Evolutionary conservation across 495 filamentous ascomycete species (phyloP), one percentile per base, ranked within the genome.

Genomic region (Amniculicola lignicola): DNA sequence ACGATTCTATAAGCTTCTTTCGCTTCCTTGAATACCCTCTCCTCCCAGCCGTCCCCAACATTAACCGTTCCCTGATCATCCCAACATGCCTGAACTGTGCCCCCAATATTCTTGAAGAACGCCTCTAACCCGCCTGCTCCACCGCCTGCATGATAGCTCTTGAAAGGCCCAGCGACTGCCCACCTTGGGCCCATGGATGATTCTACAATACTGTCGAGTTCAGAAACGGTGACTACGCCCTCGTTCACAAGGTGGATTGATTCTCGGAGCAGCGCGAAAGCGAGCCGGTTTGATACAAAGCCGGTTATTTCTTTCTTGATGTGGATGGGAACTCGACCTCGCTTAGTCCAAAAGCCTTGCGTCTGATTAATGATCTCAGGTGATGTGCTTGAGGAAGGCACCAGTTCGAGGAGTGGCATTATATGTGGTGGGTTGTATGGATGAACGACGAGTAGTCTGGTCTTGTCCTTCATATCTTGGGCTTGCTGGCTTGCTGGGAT

Each of bases 401-500:
- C 82, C 48, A 83, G 66, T 64, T 84, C 80, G n/a, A 84, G 67
- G 0, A 84, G 59, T 0, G 82, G 81, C 75, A 85, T 83, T 24
- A 84, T 71, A 61, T 85, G 79, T 5, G 80, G 82, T 15, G 79
- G 82, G 35, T 85, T 84, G 56, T 80, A 86, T 0, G 81, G 81
- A 61, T 84, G 82, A 16, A 79, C 79, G 3, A 82, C 74, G 0
- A 83, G 51, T 3, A 84, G 59, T 1, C 80, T 69, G 7, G 62
- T 69, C 12, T 67, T 72, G 25, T 79, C 72, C 19, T 64, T 41
- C 67, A 79, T 71, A 1, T 66, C 35, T 11, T 44, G 39, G 2
- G 47, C 57, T 47, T 84, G 80, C 29, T 53, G 62, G 1, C 74
- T 78, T 0, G 79, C 77, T 0, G 79, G 70, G 23, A 83, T 83